These are phyloP conservation scores for Coffea eugenioides DNA, from an alignment of 257 asterid genomes.

Conservation along the genomic window DNA sequence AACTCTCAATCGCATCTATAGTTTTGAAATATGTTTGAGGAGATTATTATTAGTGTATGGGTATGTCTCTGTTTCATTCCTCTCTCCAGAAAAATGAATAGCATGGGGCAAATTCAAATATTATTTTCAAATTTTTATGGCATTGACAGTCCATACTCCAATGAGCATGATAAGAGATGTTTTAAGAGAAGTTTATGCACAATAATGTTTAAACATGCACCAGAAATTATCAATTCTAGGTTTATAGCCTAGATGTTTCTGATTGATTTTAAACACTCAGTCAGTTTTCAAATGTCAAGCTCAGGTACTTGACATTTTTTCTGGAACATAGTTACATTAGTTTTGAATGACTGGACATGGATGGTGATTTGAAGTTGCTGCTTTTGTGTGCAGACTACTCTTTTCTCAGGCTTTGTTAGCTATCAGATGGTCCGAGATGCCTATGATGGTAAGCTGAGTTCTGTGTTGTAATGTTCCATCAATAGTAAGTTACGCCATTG, in stretches of 20 bases:
- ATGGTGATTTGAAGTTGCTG: slow-evolving; percentile 20
- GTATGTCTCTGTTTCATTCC: background rate
- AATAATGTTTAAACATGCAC: background rate
- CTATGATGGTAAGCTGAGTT: slow-evolving; percentile 70
- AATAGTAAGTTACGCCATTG: no score
- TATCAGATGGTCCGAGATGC: slow-evolving; percentile 99
- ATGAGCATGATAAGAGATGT: background rate
- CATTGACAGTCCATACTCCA: no score
- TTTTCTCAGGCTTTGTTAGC: slow-evolving; percentile 95
- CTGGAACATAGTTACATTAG: background rate
- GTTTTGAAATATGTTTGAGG: background rate
- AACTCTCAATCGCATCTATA: background rate
- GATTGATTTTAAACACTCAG: background rate
- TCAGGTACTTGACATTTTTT: background rate
- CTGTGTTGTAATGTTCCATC: background rate
- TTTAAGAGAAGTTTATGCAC: background rate
- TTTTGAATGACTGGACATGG: slow-evolving; percentile 8
- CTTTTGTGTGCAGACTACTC: slow-evolving; percentile 60
- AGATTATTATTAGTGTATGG: background rate
- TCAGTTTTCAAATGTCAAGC: background rate
- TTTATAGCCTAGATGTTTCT: background rate
- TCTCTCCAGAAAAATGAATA: background rate
- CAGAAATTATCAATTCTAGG: background rate
- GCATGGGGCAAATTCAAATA: background rate
- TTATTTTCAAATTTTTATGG: no score